phyloP scores from a whole-genome alignment of 371 early-diverging fungal genomes.

The Rhizopus sp. region DNA sequence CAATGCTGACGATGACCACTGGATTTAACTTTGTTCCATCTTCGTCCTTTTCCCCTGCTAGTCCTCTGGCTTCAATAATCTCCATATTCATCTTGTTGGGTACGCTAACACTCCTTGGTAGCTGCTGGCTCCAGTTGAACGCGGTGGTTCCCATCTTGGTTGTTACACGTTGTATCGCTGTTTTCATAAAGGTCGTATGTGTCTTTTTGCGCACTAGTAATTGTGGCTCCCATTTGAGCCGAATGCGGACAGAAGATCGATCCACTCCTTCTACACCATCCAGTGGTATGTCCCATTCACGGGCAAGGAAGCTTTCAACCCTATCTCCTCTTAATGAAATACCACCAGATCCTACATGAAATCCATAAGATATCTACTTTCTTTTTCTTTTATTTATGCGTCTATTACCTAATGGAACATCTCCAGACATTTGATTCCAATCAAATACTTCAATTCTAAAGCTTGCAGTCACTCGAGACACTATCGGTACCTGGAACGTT shows the following conservation, averaged over 20 bases:
- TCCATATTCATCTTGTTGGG: constrained; percentile 31
- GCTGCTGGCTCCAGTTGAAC: constrained; percentile 23
- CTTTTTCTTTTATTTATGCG: background rate
- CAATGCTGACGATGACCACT: constrained; percentile 48
- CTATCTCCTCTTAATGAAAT: constrained; percentile 44
- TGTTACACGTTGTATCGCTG: constrained; percentile 17
- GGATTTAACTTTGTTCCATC: constrained; percentile 57
- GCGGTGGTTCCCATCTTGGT: constrained; percentile 26
- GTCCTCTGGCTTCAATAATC: constrained; percentile 56
- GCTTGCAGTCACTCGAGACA: constrained; percentile 58
- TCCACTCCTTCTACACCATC: constrained; percentile 39
- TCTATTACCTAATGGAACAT: constrained; percentile 57
- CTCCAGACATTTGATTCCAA: constrained; percentile 75
- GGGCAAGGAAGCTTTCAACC: constrained; percentile 43
- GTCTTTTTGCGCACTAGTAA: constrained; percentile 36
- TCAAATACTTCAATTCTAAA: constrained; percentile 79
- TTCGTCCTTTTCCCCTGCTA: constrained; percentile 48
- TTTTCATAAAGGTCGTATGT: constrained; percentile 37
- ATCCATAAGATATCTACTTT: background rate
- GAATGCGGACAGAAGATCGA: constrained; percentile 34
- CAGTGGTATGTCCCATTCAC: constrained; percentile 38
- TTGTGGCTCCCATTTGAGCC: constrained; percentile 52
- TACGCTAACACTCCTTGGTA: constrained; percentile 4
- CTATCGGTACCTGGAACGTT: constrained; percentile 69
- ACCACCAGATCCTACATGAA: constrained; percentile 38